Base-by-base conservation (phyloP, 2,329 filamentous ascomycete species). In the Talaromyces marneffei region DNA sequence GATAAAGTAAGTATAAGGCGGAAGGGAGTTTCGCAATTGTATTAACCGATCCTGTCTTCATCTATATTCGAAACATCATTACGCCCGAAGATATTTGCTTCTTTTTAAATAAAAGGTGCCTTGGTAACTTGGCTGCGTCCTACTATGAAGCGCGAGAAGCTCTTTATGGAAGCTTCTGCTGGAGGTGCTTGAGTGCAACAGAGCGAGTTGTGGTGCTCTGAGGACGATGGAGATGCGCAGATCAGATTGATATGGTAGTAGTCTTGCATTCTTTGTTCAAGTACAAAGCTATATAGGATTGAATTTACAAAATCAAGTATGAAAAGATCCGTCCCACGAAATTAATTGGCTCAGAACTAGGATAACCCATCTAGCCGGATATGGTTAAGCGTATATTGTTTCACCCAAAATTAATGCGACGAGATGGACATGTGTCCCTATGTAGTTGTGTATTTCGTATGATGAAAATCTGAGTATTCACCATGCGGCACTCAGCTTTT, bases 401-500 rank as follows among this genome's bases (percentile, higher is more conserved):
- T 27, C 16, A 18, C 16, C 18, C 35, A 55, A 48, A 56, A 27
- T 50, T 18, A 10, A 29, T 27, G 25, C 50, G 40, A 57, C 55
- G 14, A 39, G 31, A 37, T 18, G 37, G 27, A 14, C 29, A 33
- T 33, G 18, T 27, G 29, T 52, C 42, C 16, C 9, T 31, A 18
- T 23, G 25, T 2, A 52, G 14, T 23, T 44, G 53, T 56, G 53
- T 57, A 27, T 44, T 31, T 20, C 12, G 31, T 37, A 37, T 37
- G 33, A 14, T n/a, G 35, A 40, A 12, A 29, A 35, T 5, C 25
- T 35, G 35, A 54, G 6, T 16, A 20, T 62, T 62, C 71, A 86
- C 78, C 68, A 95, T 95, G 91, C 92, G 83, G 83, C 78, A 86
- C 68, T 80, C 85, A 62, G 70, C 76, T 64, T 78, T 87, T 67